Conservation (phyloP, 2,329 filamentous ascomycete species). For the Cercospora berteroae region DNA sequence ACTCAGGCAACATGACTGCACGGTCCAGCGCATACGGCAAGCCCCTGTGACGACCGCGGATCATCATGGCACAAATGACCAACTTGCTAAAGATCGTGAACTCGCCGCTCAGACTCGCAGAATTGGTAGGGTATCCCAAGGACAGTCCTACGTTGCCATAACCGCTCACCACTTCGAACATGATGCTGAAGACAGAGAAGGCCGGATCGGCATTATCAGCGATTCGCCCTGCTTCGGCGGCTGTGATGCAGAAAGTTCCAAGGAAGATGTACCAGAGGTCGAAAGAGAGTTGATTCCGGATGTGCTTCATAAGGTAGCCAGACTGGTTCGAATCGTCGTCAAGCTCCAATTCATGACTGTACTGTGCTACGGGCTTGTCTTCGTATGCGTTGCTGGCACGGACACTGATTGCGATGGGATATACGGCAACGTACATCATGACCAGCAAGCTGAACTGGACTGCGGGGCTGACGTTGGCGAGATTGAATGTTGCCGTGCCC, state of each 20-base stretch:
- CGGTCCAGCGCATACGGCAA: slow-evolving; percentile 56
- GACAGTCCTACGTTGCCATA: slow-evolving; percentile 40
- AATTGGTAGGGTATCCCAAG: not conserved
- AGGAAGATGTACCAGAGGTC: slow-evolving; percentile 49
- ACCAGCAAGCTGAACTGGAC: slow-evolving; percentile 58
- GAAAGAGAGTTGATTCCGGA: slow-evolving; percentile 49
- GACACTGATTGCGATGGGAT: slow-evolving; percentile 61
- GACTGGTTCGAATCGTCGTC: slow-evolving; percentile 12
- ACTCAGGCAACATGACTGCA: slow-evolving; percentile 42
- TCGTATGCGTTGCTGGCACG: slow-evolving; percentile 62
- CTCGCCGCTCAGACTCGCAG: slow-evolving; percentile 9
- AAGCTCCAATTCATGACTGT: slow-evolving; percentile 40
- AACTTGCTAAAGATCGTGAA: slow-evolving; percentile 48
- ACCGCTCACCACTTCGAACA: slow-evolving; percentile 47
- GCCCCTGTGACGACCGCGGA: slow-evolving; percentile 55
- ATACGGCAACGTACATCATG: slow-evolving; percentile 66
- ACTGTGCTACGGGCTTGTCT: slow-evolving; percentile 61
- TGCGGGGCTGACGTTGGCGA: slow-evolving; percentile 37
- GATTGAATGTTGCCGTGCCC: slow-evolving; percentile 23
- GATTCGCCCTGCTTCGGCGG: slow-evolving; percentile 44
- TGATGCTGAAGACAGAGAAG: slow-evolving; percentile 47
- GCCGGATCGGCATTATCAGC: slow-evolving; percentile 34
- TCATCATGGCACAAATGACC: slow-evolving; percentile 56
- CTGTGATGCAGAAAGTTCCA: slow-evolving; percentile 48
- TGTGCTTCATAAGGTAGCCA: slow-evolving; percentile 44